Conservation (phyloP, 2,329 filamentous ascomycete genomes). For the Phyllosticta capitalensis region DNA sequence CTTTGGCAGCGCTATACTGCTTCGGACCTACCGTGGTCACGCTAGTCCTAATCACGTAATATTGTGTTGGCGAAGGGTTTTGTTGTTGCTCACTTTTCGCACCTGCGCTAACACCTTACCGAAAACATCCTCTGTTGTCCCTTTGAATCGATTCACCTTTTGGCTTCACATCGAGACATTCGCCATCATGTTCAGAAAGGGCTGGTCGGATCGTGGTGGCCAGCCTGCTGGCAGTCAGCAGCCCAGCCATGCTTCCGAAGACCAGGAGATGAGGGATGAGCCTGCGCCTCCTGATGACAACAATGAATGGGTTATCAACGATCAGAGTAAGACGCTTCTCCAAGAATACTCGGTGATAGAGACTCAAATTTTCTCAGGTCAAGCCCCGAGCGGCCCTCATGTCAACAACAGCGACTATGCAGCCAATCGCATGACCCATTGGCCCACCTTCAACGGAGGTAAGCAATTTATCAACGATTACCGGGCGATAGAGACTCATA, state of each 20-base stretch:
- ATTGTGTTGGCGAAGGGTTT: background rate
- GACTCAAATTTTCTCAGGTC: no score
- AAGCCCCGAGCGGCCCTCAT: no score
- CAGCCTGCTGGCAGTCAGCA: background rate
- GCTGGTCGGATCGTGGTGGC: no score
- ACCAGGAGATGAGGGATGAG: background rate
- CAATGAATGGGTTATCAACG: background rate
- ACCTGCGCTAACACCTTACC: background rate
- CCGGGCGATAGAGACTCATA: no score
- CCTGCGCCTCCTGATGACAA: background rate
- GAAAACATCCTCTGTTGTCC: background rate
- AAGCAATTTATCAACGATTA: no score
- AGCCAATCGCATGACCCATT: no score
- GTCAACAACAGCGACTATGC: no score
- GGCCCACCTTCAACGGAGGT: no score
- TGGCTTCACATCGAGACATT: background rate
- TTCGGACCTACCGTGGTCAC: background rate
- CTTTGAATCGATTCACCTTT: no score
- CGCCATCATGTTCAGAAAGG: background rate
- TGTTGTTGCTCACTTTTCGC: background rate
- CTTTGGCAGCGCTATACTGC: background rate
- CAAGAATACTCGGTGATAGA: background rate
- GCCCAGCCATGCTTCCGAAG: background rate
- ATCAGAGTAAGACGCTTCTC: background rate
- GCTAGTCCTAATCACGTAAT: background rate